Evolutionary conservation across 78 protist genomes (phyloP).

Genomic region (Dictyostelium capitatum): DNA sequence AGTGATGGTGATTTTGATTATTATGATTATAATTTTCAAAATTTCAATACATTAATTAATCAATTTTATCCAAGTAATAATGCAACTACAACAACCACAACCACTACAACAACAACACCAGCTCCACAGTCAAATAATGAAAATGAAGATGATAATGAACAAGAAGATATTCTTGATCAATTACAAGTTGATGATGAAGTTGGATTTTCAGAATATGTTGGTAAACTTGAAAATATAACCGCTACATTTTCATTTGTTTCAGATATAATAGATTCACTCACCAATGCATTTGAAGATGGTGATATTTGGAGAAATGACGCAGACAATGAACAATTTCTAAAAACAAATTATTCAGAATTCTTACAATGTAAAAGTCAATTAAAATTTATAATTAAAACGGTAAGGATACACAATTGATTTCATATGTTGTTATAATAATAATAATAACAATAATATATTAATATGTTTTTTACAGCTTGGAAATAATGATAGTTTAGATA

Average conservation of each 20-base stretch:
- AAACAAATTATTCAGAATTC: background rate
- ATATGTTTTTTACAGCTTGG: background rate
- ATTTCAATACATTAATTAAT: too few species aligned
- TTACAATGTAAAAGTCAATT: background rate
- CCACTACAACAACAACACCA: too few species aligned
- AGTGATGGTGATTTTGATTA: too few species aligned
- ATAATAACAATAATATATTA: background rate
- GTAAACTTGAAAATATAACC: background rate
- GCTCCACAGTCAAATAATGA: too few species aligned
- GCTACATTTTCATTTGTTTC: conserved; percentile 1
- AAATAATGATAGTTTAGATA: background rate
- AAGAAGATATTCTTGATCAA: background rate
- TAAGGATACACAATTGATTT: background rate
- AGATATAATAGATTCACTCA: conserved; percentile 4
- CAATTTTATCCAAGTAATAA: too few species aligned
- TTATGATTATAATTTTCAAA: too few species aligned
- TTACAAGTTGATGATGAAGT: too few species aligned
- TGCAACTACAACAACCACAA: too few species aligned
- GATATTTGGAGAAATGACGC: conserved; percentile 40
- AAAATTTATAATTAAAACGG: background rate
- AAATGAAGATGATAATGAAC: background rate
- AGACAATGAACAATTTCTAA: conserved; percentile 16
- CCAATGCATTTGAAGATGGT: conserved; percentile 22
- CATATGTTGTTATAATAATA: too few species aligned
- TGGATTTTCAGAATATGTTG: too few species aligned